These are phyloP conservation scores for Petasospora fabianii DNA, from an alignment of 1,139 yeast genomes.

Conservation along the genomic window DNA sequence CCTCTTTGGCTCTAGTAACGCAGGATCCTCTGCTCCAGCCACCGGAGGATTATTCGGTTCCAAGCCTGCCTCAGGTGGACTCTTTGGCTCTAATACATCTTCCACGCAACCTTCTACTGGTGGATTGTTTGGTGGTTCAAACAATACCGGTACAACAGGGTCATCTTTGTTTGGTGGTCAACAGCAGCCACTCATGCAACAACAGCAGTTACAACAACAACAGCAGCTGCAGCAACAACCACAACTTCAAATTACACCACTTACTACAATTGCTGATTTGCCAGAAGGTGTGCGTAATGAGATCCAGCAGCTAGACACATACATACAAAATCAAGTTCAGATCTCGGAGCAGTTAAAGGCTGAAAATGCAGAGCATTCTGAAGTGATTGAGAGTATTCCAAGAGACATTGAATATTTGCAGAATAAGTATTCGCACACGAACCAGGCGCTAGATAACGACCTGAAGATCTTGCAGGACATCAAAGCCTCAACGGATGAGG, in stretches of 20 bases:
- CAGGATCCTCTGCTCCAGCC: constrained; percentile 13
- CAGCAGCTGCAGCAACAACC: constrained; percentile 39
- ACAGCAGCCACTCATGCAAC: constrained; percentile 25
- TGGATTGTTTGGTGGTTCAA: constrained; percentile 35
- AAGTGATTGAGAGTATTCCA: constrained; percentile 74
- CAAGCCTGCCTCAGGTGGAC: constrained; percentile 17
- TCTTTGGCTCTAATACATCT: constrained; percentile 19
- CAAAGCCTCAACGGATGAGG: constrained; percentile 41
- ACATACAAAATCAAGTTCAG: constrained; percentile 78
- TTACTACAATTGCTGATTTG: constrained; percentile 84
- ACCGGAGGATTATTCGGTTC: constrained; percentile 36
- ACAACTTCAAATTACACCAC: constrained; percentile 61
- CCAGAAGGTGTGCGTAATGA: constrained; percentile 74
- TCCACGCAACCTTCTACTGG: constrained; percentile 19
- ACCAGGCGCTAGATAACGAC: constrained; percentile 65
- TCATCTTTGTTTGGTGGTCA: constrained; percentile 36
- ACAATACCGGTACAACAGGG: constrained; percentile 15
- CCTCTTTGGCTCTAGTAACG: constrained; percentile 17
- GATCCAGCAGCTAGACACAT: constrained; percentile 76
- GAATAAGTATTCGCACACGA: constrained; percentile 57
- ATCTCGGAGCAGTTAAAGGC: constrained; percentile 76
- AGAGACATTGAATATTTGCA: constrained; percentile 74
- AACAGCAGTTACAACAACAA: constrained; percentile 20
- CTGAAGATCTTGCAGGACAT: constrained; percentile 45
- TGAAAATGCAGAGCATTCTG: constrained; percentile 61